Conservation (phyloP, 495 filamentous ascomycete species). For the Neurospora intermedia region DNA sequence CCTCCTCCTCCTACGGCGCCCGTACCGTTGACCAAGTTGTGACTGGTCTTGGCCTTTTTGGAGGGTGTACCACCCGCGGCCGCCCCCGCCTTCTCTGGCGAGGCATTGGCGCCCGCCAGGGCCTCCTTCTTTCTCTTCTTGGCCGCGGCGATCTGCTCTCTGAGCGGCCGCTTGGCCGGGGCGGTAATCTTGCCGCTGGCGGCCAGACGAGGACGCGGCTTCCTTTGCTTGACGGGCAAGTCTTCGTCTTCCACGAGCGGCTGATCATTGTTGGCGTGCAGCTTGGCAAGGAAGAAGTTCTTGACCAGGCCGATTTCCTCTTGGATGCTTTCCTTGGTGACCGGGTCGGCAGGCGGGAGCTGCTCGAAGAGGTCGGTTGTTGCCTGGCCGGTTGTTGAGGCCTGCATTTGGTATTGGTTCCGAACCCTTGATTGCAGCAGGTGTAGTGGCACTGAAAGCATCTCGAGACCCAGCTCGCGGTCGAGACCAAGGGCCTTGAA, state of each 20-base stretch:
- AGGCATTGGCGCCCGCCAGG: conserved; percentile 24
- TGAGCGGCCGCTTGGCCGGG: conserved; percentile 76
- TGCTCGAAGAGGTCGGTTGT: conserved; percentile 52
- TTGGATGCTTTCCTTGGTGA: conserved; percentile 67
- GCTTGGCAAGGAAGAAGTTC: conserved; percentile 79
- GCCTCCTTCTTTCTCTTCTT: conserved; percentile 67
- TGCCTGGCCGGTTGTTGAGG: conserved; percentile 42
- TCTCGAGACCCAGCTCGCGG: conserved; percentile 73
- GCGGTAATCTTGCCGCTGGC: conserved; percentile 85
- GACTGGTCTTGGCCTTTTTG: conserved; percentile 27
- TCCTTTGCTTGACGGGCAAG: conserved; percentile 79
- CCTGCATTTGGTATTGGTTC: conserved; percentile 66
- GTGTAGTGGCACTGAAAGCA: conserved; percentile 85
- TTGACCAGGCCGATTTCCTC: conserved; percentile 76
- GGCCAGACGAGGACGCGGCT: conserved; percentile 84
- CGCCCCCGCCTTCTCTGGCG: conserved; percentile 27
- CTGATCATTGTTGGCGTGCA: conserved; percentile 71
- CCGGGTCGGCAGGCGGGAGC: conserved; percentile 62
- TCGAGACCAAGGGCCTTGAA: conserved; percentile 94
- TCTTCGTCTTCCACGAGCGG: conserved; percentile 91
- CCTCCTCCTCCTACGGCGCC: conserved; percentile 6
- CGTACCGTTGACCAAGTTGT: background rate
- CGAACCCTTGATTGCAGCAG: conserved; percentile 85
- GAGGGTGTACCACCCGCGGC: conserved; percentile 11
- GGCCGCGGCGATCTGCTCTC: conserved; percentile 58